Base-by-base conservation (phyloP, 75 land plant genomes). In the Cunninghamia lanceolata region DNA sequence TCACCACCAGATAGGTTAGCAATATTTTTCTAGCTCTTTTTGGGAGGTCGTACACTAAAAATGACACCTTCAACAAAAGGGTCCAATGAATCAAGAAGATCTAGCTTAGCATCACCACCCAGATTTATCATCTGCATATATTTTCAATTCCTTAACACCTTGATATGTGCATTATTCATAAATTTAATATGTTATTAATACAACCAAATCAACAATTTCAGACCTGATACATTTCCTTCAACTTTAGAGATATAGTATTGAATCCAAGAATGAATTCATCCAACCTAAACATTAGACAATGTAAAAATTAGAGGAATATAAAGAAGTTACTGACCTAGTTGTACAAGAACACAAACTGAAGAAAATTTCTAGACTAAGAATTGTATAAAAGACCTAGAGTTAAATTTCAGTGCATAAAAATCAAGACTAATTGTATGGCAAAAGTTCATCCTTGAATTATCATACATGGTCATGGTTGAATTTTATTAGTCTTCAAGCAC, bases 151-250 rank as follows among this genome's bases (percentile, higher is more conserved):
- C 50, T 80, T 30, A 43, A 80, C 39, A 28, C 30, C 30, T 25
- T 28, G 47, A 28, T 80, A 43, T 45, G 50, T 43, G 9, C 9
- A 80, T 19, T 77, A 35, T 39, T 77, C 50, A 28, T 80, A 80
- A 80, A 80, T 1, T 38, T 77, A 39, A 21, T 32, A 43, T 39
- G 25, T 40, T 40, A 10, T 0, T 43, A 25, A 80, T 39, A 10
- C n/a, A 43, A 80, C n/a, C 6, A 3, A 28, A 43, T 80, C 10
- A 43, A 52, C 3, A 21, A 77, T 30, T 9, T 83, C 92, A 52
- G 42, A 98, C 99, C 96, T 98, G 99, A 89, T 98, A 98, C 99
- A 98, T 98, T 91, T 98, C 99, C 83, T 98, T 98, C 90, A 98
- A 82, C 91, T 96, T 98, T 84, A 98, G 85, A 32, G 98, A 98